Evolutionary conservation across 1,284 basidiomycete genomes (phyloP), one percentile per base, ranked within the genome.

Genomic region (Ustilago trichophora): DNA sequence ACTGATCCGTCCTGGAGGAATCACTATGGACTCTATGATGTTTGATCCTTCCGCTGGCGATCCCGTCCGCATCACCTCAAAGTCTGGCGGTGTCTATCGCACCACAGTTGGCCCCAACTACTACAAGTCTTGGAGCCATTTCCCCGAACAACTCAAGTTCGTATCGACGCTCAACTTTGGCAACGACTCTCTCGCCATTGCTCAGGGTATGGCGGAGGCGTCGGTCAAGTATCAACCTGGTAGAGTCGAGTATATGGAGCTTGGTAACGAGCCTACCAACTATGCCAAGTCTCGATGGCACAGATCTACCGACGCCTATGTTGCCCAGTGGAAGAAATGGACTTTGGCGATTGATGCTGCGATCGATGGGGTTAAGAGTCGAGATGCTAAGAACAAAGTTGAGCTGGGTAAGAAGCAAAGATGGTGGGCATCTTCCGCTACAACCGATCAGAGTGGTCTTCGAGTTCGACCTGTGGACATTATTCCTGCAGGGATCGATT

Each of bases 131-230:
- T 52, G 49, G 49, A 37, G 37, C 25, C 35, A 51, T 19, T 51
- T 51, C 31, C 48, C 48, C 3, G 29, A 22, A 6, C 38, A 26
- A 8, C 36, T 41, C 19, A 29, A 34, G 8, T 50, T 50, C n/a
- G 37, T 50, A 4, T 50, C 48, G 36, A 50, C 48, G 31, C 37
- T 50, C 12, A 50, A 50, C 37, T 50, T 50, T 26, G 48, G 48
- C 24, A 50, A 51, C 15, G 33, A 51, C 38, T 27, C 22, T 2
- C 24, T 42, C 15, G 48, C 34, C 1, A 51, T 51, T 19, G 48
- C 48, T 12, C 32, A 35, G 0, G 48, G 38, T 7, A 6, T 51
- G 22, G 48, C 48, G 5, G 32, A 35, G 21, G 48, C 48, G 8
- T 42, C 38, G 19, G 24, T 35, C 32, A 27, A 42, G 13, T 42